These are phyloP conservation scores for Graphiopsis chlorocephala DNA, from an alignment of 2,329 filamentous ascomycete species.

Conservation along the genomic window DNA sequence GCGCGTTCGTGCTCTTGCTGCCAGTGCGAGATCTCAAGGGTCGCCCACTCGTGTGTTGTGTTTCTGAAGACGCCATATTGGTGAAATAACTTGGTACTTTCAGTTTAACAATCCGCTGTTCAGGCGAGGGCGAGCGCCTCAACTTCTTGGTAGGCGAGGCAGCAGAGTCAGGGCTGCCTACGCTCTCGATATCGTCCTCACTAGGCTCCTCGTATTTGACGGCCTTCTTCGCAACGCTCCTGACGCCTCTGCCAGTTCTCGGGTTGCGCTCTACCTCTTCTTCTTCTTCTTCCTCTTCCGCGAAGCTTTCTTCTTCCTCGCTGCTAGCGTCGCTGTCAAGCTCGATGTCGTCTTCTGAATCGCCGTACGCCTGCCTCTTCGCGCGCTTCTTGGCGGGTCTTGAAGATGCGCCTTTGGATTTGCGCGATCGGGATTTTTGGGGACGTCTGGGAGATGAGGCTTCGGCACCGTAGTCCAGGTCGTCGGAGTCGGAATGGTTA, in stretches of 20 bases:
- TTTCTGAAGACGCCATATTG: neutral
- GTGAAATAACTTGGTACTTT: slow-evolving; percentile 32
- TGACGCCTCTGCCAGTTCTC: slow-evolving; percentile 53
- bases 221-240: slow-evolving; percentile 54
- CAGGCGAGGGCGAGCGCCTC: neutral
- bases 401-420: slow-evolving; percentile 27
- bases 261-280: slow-evolving; percentile 55
- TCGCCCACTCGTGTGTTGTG: slow-evolving; percentile 21
- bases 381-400: slow-evolving; percentile 33
- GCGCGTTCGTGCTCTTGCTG: slow-evolving; percentile 32
- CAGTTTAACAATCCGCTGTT: slow-evolving; percentile 40
- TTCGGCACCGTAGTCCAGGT: slow-evolving; percentile 35
- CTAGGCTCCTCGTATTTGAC: slow-evolving; percentile 56
- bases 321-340: slow-evolving; percentile 26
- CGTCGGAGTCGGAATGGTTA: slow-evolving; percentile 37
- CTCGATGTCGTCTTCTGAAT: slow-evolving; percentile 49
- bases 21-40: slow-evolving; percentile 39
- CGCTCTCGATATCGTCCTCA: slow-evolving; percentile 44
- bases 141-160: slow-evolving; percentile 16
- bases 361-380: slow-evolving; percentile 38
- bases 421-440: slow-evolving; percentile 9
- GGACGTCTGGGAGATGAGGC: slow-evolving; percentile 24
- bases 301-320: slow-evolving; percentile 43
- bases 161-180: slow-evolving; percentile 29
- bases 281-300: slow-evolving; percentile 45